A percentile compares a stretch with the other conserved stretches of the same genome.
Conservation (phyloP, 176 grass and related monocot species). For the Chrysopogon serrulatus region DNA sequence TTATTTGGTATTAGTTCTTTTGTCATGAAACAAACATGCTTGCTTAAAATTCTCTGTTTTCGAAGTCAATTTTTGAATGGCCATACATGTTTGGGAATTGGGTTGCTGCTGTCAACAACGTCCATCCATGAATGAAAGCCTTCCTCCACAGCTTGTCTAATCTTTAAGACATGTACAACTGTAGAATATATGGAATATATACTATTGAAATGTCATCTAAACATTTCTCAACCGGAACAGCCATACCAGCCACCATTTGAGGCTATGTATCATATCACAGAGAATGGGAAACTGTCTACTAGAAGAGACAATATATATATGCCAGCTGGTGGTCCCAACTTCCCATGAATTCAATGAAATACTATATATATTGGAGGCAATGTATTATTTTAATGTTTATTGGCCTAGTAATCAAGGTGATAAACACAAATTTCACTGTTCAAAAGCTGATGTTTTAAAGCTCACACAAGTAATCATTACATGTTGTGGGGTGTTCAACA, state of each 20-base stretch:
- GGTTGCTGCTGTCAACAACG: too few relatives aligned
- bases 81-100: too few relatives aligned
- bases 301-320: neutral
- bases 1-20: too few relatives aligned
- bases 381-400: neutral
- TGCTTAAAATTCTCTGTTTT: too few relatives aligned
- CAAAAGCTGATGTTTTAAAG: neutral
- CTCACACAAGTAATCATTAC: neutral
- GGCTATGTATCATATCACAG: neutral
- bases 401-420: neutral
- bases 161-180: too few relatives aligned
- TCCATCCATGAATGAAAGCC: too few relatives aligned
- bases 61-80: too few relatives aligned
- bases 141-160: too few relatives aligned
- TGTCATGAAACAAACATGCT: too few relatives aligned
- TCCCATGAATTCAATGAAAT: neutral
- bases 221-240: neutral
- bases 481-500: neutral
- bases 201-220: too few relatives aligned
- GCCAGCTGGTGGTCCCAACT: neutral
- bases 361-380: neutral
- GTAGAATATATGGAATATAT: too few relatives aligned
- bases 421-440: neutral
- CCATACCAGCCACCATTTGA: neutral
- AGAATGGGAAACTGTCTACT: neutral